Base-by-base conservation (phyloP, 2,329 filamentous ascomycete species). In the Diplodia sapinea region DNA sequence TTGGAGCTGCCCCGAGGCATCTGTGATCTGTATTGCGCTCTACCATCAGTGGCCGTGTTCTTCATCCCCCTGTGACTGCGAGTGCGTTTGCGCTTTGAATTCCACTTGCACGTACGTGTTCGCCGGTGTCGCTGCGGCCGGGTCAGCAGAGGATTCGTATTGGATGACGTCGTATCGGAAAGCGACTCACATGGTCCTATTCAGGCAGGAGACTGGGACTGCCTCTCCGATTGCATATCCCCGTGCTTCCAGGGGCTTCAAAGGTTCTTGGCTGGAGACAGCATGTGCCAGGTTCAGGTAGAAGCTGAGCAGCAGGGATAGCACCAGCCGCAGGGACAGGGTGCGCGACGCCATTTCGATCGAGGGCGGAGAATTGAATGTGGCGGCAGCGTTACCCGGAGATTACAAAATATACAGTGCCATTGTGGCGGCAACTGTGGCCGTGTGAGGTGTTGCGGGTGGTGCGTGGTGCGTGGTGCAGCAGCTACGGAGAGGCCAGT, bases 1-100 rank as follows among this genome's bases (percentile, higher is more conserved):
- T 85, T 96, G 87, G 67, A 97, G 88, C 78, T 96, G 90, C 75
- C 95, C 90, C 71, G 89, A 85, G 43, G 86, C 84, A 77, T 96
- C 89, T 75, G 92, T 90, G 75, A 97, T 89, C 83, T 78, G 63
- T 13, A 36, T 7, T 9, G 13, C 11, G 23, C 6, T 36, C 15
- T 26, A 23, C 20, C 50, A n/a, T 63, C 59, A 63, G 61, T 59
- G 33, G 12, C 38, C 50, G 66, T 65, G 12, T 49, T 47, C 6
- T 29, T 47, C 38, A 40, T n/a, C 23, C 11, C 38, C 3, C 1
- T 11, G 9, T 11, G 36, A 38, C 8, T 12, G 3, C 36, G 36
- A 20, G 15, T 11, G 17, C 9, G 33, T 72, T 54, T 68, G 65
- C 54, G 26, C 38, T 31, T 52, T 17, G 47, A 8, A 8, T n/a